Evolutionary conservation across 2,329 filamentous ascomycete species (phyloP).

Genomic region (Zarea fungicola): DNA sequence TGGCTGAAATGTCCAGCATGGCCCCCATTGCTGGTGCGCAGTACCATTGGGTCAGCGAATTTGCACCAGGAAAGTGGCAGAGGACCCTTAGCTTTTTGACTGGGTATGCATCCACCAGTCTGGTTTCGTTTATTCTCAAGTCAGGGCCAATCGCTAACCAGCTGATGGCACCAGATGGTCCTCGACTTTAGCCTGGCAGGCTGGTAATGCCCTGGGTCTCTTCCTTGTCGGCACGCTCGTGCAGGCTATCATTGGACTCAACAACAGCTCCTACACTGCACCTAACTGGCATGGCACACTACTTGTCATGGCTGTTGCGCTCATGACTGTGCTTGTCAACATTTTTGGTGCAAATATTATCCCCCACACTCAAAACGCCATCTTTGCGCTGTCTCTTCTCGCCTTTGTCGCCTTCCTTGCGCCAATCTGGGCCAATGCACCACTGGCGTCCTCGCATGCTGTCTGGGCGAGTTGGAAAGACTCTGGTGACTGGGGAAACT

Average conservation of each 20-base stretch:
- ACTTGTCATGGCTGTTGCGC: constrained; percentile 11
- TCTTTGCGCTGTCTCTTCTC: constrained; percentile 14
- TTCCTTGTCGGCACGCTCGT: constrained; percentile 15
- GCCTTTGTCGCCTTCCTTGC: constrained; percentile 13
- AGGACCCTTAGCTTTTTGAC: constrained; percentile 7
- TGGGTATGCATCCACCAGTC: too few relatives aligned
- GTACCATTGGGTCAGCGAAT: constrained; percentile 19
- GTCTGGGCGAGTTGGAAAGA: constrained; percentile 15
- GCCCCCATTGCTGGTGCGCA: constrained; percentile 20
- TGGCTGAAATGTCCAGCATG: constrained; percentile 19
- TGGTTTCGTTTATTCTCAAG: too few relatives aligned
- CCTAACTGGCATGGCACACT: constrained; percentile 15
- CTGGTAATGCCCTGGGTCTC: constrained; percentile 14
- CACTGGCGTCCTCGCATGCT: constrained; percentile 5
- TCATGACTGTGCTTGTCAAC: constrained; percentile 4
- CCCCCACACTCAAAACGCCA: constrained; percentile 14
- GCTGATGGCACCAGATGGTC: too few relatives aligned
- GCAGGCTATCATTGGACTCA: constrained; percentile 14
- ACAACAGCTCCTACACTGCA: constrained; percentile 7
- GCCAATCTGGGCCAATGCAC: constrained; percentile 16
- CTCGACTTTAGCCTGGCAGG: constrained; percentile 17
- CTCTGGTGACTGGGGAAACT: constrained; percentile 12
- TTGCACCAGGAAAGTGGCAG: constrained; percentile 14
- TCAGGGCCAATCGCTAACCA: too few relatives aligned
- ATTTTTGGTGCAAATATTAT: constrained; percentile 12